phyloP scores from a whole-genome alignment of 371 early-diverging fungal genomes.

The Haplosporangium sp. region DNA sequence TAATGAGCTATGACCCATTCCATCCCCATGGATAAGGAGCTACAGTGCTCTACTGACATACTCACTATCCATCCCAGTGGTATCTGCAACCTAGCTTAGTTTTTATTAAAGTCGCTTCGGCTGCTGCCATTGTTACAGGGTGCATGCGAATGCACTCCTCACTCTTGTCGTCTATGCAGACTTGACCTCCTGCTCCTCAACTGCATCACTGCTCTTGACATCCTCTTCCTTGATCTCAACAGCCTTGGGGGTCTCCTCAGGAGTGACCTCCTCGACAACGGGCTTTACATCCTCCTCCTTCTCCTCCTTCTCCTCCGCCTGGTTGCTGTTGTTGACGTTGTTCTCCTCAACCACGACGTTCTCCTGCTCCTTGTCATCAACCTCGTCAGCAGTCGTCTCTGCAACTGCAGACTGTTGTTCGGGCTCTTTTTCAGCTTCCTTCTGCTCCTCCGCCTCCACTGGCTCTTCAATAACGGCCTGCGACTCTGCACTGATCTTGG shows the following conservation, averaged over 20 bases:
- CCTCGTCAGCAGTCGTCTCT: neutral
- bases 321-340: slow-evolving; percentile 8
- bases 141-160: too few species aligned
- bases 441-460: slow-evolving; percentile 9
- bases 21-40: too few species aligned
- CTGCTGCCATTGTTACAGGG: too few species aligned
- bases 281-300: neutral
- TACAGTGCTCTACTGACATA: too few species aligned
- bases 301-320: slow-evolving; percentile 9
- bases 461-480: slow-evolving; percentile 1
- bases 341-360: slow-evolving; percentile 10
- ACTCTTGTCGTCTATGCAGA: neutral
- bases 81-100: too few species aligned
- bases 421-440: slow-evolving; percentile 2
- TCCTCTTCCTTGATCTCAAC: slow-evolving; percentile 12
- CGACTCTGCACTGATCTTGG: neutral
- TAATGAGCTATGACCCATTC: too few species aligned
- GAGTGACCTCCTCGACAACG: neutral
- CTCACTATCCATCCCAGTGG: too few species aligned
- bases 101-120: too few species aligned
- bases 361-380: slow-evolving; percentile 8
- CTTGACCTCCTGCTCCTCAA: slow-evolving; percentile 11
- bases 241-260: slow-evolving; percentile 1
- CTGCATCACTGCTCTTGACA: slow-evolving; percentile 1
- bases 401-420: slow-evolving; percentile 1